phyloP scores from a whole-genome alignment of 768 basidiomycete species.

The Solioccasus polychromus region DNA sequence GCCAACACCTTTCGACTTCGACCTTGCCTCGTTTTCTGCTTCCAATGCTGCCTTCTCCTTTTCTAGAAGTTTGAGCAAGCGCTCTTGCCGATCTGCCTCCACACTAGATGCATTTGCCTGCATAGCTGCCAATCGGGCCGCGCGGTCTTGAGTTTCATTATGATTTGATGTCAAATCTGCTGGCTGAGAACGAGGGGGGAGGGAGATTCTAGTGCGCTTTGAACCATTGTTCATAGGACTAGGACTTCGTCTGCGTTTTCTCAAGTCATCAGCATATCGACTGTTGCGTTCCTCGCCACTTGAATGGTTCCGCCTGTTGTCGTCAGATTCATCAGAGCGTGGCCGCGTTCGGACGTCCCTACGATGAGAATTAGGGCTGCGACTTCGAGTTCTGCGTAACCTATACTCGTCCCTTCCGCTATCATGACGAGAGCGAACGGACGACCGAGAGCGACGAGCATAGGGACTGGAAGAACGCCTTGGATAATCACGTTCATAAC shows the following conservation, averaged over 20 bases:
- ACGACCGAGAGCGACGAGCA: constrained; percentile 48
- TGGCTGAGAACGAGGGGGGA: constrained; percentile 27
- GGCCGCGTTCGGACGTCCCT: constrained; percentile 40
- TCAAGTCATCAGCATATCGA: constrained; percentile 31
- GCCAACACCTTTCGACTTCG: constrained; percentile 75
- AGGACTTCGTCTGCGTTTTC: constrained; percentile 39
- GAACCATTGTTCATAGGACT: constrained; percentile 28
- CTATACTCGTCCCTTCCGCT: constrained; percentile 20
- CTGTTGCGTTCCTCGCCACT: constrained; percentile 25
- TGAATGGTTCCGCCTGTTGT: constrained; percentile 30
- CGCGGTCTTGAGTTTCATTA: constrained; percentile 52
- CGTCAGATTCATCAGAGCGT: constrained; percentile 52
- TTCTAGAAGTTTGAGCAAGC: constrained; percentile 64
- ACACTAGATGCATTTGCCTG: constrained; percentile 64
- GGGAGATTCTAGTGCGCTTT: constrained; percentile 54
- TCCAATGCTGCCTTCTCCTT: constrained; percentile 78
- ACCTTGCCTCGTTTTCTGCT: constrained; percentile 63
- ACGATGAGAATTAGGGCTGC: constrained; percentile 26
- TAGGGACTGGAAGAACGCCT: constrained; percentile 45
- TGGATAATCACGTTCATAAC: constrained; percentile 24
- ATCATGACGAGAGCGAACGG: constrained; percentile 25
- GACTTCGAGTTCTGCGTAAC: constrained; percentile 28
- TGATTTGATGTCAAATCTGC: constrained; percentile 10
- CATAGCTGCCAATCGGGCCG: constrained; percentile 91
- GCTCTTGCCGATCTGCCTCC: constrained; percentile 66